These are phyloP conservation scores for Trichoderma harzianum DNA, from an alignment of 2,329 filamentous ascomycete genomes.

Conservation along the genomic window DNA sequence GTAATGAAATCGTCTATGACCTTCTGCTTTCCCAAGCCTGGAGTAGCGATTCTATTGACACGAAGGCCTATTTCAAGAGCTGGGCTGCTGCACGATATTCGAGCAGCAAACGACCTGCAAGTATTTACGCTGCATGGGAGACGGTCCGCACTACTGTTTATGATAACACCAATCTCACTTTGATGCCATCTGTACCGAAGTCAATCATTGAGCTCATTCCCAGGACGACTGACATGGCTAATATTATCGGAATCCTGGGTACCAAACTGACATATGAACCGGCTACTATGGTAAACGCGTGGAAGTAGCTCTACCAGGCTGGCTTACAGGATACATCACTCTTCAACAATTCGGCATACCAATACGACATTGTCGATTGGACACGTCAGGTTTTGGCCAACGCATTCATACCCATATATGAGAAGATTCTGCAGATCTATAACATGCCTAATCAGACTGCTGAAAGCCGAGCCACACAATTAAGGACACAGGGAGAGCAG, in stretches of 20 bases:
- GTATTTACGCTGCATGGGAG: constrained; percentile 45
- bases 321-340: constrained; percentile 30
- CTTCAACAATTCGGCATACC: constrained; percentile 41
- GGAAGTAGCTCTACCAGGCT: constrained; percentile 38
- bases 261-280: constrained; percentile 20
- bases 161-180: constrained; percentile 44
- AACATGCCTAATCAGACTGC: neutral
- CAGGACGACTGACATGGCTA: constrained; percentile 38
- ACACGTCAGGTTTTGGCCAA: neutral
- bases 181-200: constrained; percentile 38
- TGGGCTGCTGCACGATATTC: neutral
- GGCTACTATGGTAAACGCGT: constrained; percentile 35
- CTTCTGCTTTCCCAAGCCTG: neutral
- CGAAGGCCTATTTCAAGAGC: neutral
- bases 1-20: neutral
- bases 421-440: neutral
- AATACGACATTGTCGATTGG: constrained; percentile 39
- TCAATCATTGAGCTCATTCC: constrained; percentile 46
- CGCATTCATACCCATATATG: neutral
- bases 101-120: neutral
- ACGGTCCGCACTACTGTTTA: constrained; percentile 43
- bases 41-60: neutral
- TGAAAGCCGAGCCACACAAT: neutral
- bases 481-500: constrained; percentile 27
- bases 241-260: constrained; percentile 10